Percentiles rank a stretch among this genome's conserved stretches.
phyloP scores from a whole-genome alignment of 306 rosid genomes.

The Luffa acutangula region DNA sequence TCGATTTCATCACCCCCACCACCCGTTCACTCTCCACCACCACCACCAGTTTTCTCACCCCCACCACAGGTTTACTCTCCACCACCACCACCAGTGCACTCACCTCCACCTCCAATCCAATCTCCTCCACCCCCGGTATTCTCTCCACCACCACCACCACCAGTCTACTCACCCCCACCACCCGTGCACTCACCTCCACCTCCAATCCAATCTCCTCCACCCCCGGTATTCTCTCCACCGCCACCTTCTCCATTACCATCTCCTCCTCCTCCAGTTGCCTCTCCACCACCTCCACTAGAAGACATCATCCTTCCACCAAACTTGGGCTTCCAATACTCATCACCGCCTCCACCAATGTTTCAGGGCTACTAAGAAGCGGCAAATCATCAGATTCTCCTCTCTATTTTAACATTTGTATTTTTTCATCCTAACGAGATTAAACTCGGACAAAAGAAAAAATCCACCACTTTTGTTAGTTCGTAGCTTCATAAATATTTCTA shows the following conservation, averaged over 20 bases:
- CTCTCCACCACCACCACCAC: slow-evolving; percentile 1
- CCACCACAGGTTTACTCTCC: neutral
- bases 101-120: slow-evolving; percentile 14
- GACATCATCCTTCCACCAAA: slow-evolving; percentile 10
- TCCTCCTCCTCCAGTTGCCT: neutral
- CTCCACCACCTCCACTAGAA: neutral
- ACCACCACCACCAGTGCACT: neutral
- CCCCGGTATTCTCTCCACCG: slow-evolving; percentile 2
- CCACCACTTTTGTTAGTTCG: neutral
- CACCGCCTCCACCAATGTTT: slow-evolving; percentile 19
- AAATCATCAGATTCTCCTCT: neutral
- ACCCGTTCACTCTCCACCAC: neutral
- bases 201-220: neutral
- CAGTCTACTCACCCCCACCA: neutral
- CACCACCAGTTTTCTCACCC: neutral
- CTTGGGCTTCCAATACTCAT: slow-evolving; percentile 9
- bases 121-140: slow-evolving; percentile 1
- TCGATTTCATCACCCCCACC: neutral
- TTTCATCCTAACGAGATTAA: neutral
- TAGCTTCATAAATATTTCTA: neutral
- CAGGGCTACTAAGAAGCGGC: slow-evolving; percentile 10
- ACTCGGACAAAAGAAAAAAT: neutral
- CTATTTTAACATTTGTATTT: neutral
- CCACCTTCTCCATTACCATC: neutral
- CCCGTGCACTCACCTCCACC: neutral